A percentile compares a stretch with the other conserved stretches of the same genome.
phyloP scores from a whole-genome alignment of 306 rosid species.

The Hippophae rhamnoides region DNA sequence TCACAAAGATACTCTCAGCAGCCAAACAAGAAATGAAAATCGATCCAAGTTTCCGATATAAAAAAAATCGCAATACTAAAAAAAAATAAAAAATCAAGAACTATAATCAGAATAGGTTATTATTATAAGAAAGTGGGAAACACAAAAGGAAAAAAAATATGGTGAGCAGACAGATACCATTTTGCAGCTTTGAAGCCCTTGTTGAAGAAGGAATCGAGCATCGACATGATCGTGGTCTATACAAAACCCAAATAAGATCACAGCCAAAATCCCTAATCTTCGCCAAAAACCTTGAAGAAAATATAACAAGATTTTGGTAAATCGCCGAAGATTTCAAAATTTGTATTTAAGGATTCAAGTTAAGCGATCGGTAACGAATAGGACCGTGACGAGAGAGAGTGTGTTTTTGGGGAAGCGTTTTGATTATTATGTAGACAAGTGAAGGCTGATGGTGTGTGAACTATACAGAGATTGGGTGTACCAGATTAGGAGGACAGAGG shows the following conservation, averaged over 20 bases:
- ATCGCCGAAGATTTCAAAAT: too few relatives aligned
- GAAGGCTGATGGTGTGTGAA: too few relatives aligned
- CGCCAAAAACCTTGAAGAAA: too few relatives aligned
- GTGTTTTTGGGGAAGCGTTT: too few relatives aligned
- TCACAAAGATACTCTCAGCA: slow-evolving; percentile 1
- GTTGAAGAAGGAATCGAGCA: slow-evolving; percentile 85
- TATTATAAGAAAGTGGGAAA: not conserved
- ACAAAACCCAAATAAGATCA: slow-evolving; percentile 1
- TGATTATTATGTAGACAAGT: too few relatives aligned
- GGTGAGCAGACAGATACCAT: slow-evolving; percentile 36
- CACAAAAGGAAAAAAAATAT: not conserved
- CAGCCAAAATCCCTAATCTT: too few relatives aligned
- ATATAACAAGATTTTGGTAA: too few relatives aligned
- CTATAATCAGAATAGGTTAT: not conserved
- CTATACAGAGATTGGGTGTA: too few relatives aligned
- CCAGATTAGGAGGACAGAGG: too few relatives aligned
- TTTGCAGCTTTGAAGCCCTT: slow-evolving; percentile 80
- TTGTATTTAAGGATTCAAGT: too few relatives aligned
- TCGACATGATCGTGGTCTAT: slow-evolving; percentile 38
- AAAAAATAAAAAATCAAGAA: not conserved
- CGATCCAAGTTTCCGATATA: slow-evolving; percentile 13
- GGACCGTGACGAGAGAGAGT: too few relatives aligned
- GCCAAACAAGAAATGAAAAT: not conserved
- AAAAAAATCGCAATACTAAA: not conserved
- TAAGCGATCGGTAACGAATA: too few relatives aligned